These are phyloP conservation scores for Monosporascus sp. DNA, from an alignment of 2,329 filamentous ascomycete species.

Conservation along the genomic window DNA sequence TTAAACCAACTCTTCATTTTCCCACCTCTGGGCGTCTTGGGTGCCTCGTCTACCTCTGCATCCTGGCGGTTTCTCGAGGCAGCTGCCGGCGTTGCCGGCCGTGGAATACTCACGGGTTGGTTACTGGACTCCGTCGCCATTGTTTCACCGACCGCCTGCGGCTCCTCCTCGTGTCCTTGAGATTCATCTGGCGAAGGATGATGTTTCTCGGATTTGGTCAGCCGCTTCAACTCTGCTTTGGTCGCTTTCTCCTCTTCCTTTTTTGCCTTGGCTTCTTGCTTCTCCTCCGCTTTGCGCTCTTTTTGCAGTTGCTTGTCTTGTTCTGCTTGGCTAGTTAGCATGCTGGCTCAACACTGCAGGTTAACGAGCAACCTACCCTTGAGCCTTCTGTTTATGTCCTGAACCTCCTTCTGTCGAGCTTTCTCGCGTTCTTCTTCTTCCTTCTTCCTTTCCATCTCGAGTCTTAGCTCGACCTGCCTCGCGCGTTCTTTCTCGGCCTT, in stretches of 20 bases:
- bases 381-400: slow-evolving; percentile 47
- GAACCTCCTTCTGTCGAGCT: slow-evolving; percentile 47
- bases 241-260: slow-evolving; percentile 49
- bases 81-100: slow-evolving; percentile 2
- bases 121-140: slow-evolving; percentile 17
- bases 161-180: slow-evolving; percentile 21
- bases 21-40: slow-evolving; percentile 15
- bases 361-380: slow-evolving; percentile 46
- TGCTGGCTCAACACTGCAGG: neutral
- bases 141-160: slow-evolving; percentile 5
- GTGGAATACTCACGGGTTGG: slow-evolving; percentile 17
- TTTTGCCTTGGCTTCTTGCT: slow-evolving; percentile 28
- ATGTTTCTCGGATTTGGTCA: slow-evolving; percentile 47
- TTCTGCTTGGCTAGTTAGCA: slow-evolving; percentile 27
- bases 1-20: slow-evolving; percentile 51
- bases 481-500: slow-evolving; percentile 69
- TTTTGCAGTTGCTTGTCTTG: slow-evolving; percentile 45
- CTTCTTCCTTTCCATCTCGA: slow-evolving; percentile 61
- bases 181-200: slow-evolving; percentile 33
- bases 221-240: slow-evolving; percentile 48
- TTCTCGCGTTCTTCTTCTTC: slow-evolving; percentile 49
- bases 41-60: slow-evolving; percentile 6
- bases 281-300: slow-evolving; percentile 44
- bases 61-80: neutral
- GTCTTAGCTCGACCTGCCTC: slow-evolving; percentile 54